A percentile compares a stretch with the other conserved stretches of the same genome.
phyloP scores from a whole-genome alignment of 495 filamentous ascomycete species.

The Penicillium longicatenatum region DNA sequence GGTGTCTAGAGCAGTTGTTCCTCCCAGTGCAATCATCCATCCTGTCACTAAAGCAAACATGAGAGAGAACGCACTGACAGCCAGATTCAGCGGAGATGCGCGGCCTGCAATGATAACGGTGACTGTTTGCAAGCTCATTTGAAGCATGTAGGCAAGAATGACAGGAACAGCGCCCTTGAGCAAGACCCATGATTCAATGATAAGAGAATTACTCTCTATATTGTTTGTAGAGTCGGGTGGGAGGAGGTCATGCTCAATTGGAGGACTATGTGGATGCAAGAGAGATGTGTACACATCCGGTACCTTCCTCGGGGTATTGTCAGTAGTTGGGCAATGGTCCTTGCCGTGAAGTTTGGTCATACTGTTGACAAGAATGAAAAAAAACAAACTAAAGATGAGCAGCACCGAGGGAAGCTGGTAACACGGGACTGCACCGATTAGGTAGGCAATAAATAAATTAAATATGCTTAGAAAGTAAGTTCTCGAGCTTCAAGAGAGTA shows the following conservation, averaged over 20 bases:
- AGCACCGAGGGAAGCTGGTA: neutral
- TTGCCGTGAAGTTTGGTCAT: neutral
- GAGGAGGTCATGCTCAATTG: no score
- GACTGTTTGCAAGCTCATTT: constrained; percentile 85
- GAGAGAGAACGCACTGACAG: constrained; percentile 84
- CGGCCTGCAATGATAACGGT: constrained; percentile 88
- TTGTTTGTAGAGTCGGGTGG: neutral
- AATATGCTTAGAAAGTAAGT: neutral
- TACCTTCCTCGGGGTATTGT: no score
- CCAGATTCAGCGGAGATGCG: constrained; percentile 76
- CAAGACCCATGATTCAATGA: constrained; percentile 48
- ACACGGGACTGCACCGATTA: neutral
- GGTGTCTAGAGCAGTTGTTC: constrained; percentile 88
- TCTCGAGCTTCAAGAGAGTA: neutral
- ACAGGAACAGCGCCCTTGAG: constrained; percentile 74
- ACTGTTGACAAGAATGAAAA: neutral
- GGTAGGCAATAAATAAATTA: neutral
- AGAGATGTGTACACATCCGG: neutral
- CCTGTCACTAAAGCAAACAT: constrained; percentile 94
- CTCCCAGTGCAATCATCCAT: constrained; percentile 91
- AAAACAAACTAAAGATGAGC: no score
- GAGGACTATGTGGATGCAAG: neutral
- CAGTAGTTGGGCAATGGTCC: no score
- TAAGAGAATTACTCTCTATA: neutral
- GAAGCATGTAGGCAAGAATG: constrained; percentile 85